Evolutionary conservation across 208 protist genomes (phyloP).

Genomic region (Tritrichomonas foetus): DNA sequence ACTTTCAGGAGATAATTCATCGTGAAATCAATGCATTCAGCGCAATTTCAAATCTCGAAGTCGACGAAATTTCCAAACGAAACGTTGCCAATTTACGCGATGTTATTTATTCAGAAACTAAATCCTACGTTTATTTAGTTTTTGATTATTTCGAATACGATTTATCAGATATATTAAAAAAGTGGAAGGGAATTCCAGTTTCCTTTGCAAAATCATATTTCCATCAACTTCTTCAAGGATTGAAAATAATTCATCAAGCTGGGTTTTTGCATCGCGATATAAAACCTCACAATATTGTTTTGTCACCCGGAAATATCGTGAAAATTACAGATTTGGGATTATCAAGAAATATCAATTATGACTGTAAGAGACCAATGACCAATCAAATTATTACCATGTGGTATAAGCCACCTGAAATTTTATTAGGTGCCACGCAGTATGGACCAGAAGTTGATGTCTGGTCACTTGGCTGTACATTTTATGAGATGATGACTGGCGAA

Average conservation of each 20-base stretch:
- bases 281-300: neutral
- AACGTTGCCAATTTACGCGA: too few species aligned
- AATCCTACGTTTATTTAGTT: too few species aligned
- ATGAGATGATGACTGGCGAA: neutral
- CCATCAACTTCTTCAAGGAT: neutral
- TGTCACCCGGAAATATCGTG: neutral
- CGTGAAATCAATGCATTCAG: too few species aligned
- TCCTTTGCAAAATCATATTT: too few species aligned
- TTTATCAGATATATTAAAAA: too few species aligned
- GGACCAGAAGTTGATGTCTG: neutral
- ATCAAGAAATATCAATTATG: neutral
- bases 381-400: neutral
- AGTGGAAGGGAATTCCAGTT: too few species aligned
- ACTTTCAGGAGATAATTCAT: too few species aligned
- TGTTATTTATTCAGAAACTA: too few species aligned
- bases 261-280: neutral
- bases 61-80: too few species aligned
- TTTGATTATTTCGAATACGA: too few species aligned
- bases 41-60: too few species aligned
- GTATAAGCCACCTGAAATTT: neutral
- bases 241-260: neutral
- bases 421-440: neutral
- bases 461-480: neutral
- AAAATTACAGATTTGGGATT: conserved; percentile 47
- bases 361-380: conserved; percentile 86